phyloP scores from a whole-genome alignment of 495 filamentous ascomycete genomes.

The Daldinia loculata region DNA sequence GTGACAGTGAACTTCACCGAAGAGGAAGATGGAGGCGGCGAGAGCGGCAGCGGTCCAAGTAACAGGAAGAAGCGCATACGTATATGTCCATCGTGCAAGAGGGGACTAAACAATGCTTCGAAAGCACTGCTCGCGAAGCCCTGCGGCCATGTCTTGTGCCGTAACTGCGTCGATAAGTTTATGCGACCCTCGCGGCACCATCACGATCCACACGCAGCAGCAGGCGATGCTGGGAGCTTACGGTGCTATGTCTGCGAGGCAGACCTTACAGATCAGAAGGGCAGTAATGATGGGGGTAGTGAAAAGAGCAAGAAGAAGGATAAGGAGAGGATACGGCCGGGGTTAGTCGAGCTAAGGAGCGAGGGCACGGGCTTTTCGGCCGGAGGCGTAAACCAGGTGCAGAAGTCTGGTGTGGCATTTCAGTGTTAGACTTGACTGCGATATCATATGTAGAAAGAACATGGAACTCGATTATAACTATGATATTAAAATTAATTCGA shows the following conservation, averaged over 20 bases:
- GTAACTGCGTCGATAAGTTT: conserved; percentile 87
- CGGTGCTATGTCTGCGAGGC: conserved; percentile 90
- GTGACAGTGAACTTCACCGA: conserved; percentile 82
- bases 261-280: conserved; percentile 65
- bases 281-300: conserved; percentile 14
- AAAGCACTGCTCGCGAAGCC: conserved; percentile 90
- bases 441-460: neutral
- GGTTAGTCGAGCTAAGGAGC: conserved; percentile 82
- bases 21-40: conserved; percentile 60
- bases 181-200: conserved; percentile 67
- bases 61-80: conserved; percentile 59
- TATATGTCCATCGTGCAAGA: conserved; percentile 90
- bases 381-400: conserved; percentile 81
- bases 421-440: conserved; percentile 66
- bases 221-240: conserved; percentile 62
- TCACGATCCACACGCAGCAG: conserved; percentile 71
- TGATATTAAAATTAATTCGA: neutral
- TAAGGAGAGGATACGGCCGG: conserved; percentile 71
- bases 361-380: conserved; percentile 96
- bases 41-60: neutral
- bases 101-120: conserved; percentile 80
- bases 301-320: conserved; percentile 63
- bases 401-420: conserved; percentile 82
- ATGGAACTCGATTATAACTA: neutral
- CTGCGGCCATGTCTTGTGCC: conserved; percentile 93